A percentile compares a stretch with the other conserved stretches of the same genome.
phyloP scores from a whole-genome alignment of 2,329 filamentous ascomycete species.

The Venturia pyrina region DNA sequence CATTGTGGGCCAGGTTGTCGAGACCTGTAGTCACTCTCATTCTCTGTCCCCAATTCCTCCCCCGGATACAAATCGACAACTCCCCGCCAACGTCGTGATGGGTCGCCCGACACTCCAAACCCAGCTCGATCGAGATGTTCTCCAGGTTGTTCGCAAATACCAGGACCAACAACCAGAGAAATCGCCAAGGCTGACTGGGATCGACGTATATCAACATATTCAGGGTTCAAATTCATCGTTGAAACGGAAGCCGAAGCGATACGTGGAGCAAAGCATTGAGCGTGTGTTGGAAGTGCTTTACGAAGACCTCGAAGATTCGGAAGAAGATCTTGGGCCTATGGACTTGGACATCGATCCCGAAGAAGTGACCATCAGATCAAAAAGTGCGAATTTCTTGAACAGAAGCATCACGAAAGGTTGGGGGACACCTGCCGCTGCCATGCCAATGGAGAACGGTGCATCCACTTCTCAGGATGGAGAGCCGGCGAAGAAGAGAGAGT shows the following conservation, averaged over 20 bases:
- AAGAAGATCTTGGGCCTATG: constrained; percentile 42
- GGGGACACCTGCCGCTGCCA: constrained; percentile 23
- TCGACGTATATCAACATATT: constrained; percentile 65
- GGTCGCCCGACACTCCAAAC: constrained; percentile 24
- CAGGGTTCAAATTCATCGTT: constrained; percentile 80
- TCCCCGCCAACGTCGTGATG: constrained; percentile 17
- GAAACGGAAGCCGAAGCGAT: constrained; percentile 69
- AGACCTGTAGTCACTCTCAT: neutral
- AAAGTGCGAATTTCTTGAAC: constrained; percentile 51
- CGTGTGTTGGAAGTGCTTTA: constrained; percentile 66
- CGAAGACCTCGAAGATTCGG: constrained; percentile 49
- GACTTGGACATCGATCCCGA: constrained; percentile 31
- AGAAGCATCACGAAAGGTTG: constrained; percentile 52
- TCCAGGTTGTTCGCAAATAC: constrained; percentile 68
- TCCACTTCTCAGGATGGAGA: constrained; percentile 22
- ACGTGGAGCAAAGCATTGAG: constrained; percentile 77
- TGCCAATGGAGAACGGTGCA: constrained; percentile 5
- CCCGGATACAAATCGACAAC: neutral
- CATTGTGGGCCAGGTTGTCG: neutral
- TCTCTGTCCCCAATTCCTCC: neutral
- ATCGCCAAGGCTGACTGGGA: constrained; percentile 39
- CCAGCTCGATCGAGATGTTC: constrained; percentile 46
- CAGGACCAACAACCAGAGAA: constrained; percentile 50
- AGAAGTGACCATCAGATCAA: constrained; percentile 15
- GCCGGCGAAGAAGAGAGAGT: constrained; percentile 36